Percentiles rank a stretch among this genome's conserved stretches.
These are phyloP conservation scores for Penicillium salamii DNA, from an alignment of 495 filamentous ascomycete genomes.

Conservation along the genomic window DNA sequence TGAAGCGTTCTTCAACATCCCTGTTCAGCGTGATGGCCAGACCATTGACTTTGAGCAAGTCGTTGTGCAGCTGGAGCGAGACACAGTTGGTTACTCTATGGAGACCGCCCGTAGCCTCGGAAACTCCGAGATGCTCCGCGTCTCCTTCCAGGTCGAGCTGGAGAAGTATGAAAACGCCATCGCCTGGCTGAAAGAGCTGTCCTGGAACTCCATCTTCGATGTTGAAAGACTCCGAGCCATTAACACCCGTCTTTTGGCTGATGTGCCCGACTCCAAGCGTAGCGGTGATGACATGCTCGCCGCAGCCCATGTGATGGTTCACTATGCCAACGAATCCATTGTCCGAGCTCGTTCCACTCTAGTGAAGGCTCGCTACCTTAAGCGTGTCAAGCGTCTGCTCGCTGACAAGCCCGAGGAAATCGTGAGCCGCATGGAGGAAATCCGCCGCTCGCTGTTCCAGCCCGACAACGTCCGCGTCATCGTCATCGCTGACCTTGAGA, in stretches of 20 bases:
- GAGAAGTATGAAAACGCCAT: conserved; percentile 84
- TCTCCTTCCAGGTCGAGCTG: conserved; percentile 81
- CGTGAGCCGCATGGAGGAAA: conserved; percentile 68
- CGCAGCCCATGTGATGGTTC: conserved; percentile 78
- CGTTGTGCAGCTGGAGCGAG: conserved; percentile 81
- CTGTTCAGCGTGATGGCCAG: conserved; percentile 73
- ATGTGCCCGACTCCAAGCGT: conserved; percentile 90
- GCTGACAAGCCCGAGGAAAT: conserved; percentile 68
- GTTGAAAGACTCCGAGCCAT: conserved; percentile 74
- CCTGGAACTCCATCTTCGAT: conserved; percentile 87
- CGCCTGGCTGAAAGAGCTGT: conserved; percentile 79
- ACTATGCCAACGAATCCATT: conserved; percentile 69
- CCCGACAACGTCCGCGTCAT: conserved; percentile 81
- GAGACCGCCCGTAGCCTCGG: conserved; percentile 61
- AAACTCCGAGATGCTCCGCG: conserved; percentile 74
- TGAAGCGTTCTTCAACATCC: conserved; percentile 91
- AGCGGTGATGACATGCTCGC: conserved; percentile 66
- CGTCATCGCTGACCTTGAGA: conserved; percentile 78
- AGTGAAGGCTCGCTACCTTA: conserved; percentile 85
- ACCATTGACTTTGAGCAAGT: conserved; percentile 86
- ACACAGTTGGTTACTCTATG: conserved; percentile 81
- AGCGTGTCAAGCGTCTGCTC: conserved; percentile 74
- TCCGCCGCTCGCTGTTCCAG: conserved; percentile 70
- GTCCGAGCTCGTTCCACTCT: conserved; percentile 75
- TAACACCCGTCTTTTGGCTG: conserved; percentile 83